Base-by-base conservation (phyloP, 129 eudicot species). In the Lonicera japonica region DNA sequence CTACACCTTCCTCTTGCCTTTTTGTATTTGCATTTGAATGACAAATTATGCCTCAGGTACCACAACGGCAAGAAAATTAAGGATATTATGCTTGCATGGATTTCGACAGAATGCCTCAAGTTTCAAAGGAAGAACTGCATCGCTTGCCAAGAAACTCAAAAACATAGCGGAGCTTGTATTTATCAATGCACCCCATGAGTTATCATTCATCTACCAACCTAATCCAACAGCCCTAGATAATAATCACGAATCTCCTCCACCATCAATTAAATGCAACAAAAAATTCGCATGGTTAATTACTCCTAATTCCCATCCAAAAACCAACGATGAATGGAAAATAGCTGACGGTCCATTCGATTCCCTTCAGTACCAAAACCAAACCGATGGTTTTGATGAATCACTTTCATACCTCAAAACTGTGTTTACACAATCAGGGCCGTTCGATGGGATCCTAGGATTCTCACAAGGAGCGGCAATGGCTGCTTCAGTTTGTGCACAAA, bases 401-500 rank as follows among this genome's bases (percentile, higher is more conserved):
- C 73, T 87, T 47, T 75, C 73, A 18, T 80, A 87, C 72, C 40
- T 92, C 69, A 85, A 82, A 65, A 68, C 60, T 8, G 63, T 82
- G 1, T 69, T 75, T 68, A 58, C 79, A 5, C 56, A 70, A 71
- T 46, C 40, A 16, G 98, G 96, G 64, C 98, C 95, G 0, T 82
- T 92, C 65, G 95, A 92, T 62, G 98, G 96, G 61, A 79, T 92
- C 40, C 76, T 92, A 70, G 98, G 98, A 60, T 92, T 92, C 64
- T 92, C 98, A 40, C 98, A 92, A 76, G 98, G 98, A 58, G 96
- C 99, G 45, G 95, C 96, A 11, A 92, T 92, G 99, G 80, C 89
- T 54, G 99, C 99, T 61, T 77, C 77, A 41, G 72, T 92, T 40
- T 72, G 91, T 60, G 79, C 84, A 12, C 77, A 57, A n/a, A 70